Conservation (phyloP, 495 filamentous ascomycete species). For the Pseudoneurospora amorphoporcata region DNA sequence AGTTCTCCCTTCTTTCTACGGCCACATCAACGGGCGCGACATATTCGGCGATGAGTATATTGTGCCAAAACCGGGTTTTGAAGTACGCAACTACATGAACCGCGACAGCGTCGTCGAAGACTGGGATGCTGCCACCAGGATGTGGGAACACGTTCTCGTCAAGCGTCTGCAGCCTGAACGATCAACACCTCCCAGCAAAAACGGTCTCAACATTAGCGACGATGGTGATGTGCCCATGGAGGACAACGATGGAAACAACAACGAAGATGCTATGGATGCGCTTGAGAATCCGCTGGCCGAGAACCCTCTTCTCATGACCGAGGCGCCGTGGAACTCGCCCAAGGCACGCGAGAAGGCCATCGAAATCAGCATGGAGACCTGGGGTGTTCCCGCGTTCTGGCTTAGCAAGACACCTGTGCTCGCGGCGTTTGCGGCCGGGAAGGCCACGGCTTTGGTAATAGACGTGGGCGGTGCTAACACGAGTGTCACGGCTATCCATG, state of each 20-base stretch:
- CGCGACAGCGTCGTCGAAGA: constrained; percentile 88
- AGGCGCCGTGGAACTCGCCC: constrained; percentile 80
- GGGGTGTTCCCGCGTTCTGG: constrained; percentile 90
- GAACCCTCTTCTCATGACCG: constrained; percentile 86
- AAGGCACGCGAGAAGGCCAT: constrained; percentile 87
- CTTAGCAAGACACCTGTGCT: constrained; percentile 51
- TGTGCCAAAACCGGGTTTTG: constrained; percentile 60
- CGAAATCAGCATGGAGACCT: constrained; percentile 91
- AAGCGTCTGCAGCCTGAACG: constrained; percentile 65
- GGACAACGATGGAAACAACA: constrained; percentile 49
- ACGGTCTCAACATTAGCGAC: constrained; percentile 51
- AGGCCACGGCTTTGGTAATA: constrained; percentile 81
- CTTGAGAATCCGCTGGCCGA: constrained; percentile 74
- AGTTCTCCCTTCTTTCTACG: constrained; percentile 78
- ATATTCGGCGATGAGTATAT: constrained; percentile 84
- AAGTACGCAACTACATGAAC: constrained; percentile 82
- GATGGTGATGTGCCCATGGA: constrained; percentile 42
- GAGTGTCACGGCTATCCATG: constrained; percentile 83
- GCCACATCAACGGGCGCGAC: constrained; percentile 42
- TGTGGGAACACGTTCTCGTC: constrained; percentile 72
- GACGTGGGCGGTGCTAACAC: constrained; percentile 88
- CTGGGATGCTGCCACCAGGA: constrained; percentile 80
- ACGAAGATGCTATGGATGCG: constrained; percentile 42
- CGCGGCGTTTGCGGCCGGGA: constrained; percentile 74
- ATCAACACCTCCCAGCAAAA: constrained; percentile 54